A percentile compares a stretch with the other conserved stretches of the same genome.
Conservation (phyloP, 1,139 yeast species). For the Pneumocystis carinii region DNA sequence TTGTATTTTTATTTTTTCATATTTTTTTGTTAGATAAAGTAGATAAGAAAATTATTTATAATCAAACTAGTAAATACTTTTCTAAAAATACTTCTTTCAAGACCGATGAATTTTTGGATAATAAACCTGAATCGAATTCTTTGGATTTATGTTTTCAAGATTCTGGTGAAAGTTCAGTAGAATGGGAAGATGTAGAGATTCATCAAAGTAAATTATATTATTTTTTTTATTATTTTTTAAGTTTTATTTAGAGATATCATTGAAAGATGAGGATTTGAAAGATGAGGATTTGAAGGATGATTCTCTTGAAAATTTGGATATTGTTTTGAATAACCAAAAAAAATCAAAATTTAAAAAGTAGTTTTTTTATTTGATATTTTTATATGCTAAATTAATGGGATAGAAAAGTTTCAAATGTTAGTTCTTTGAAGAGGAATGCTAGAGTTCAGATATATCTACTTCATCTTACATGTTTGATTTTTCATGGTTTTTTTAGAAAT, state of each 20-base stretch:
- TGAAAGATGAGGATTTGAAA: background rate
- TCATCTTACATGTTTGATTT: slow-evolving; percentile 41
- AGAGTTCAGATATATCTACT: slow-evolving; percentile 45
- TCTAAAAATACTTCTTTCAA: background rate
- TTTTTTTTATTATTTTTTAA: background rate
- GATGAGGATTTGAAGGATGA: background rate
- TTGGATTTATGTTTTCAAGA: background rate
- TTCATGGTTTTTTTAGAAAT: slow-evolving; percentile 55
- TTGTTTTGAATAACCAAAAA: background rate
- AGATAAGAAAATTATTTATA: background rate
- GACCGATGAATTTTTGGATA: background rate
- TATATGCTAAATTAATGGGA: background rate
- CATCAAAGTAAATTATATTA: background rate
- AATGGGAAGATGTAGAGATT: background rate
- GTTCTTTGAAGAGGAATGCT: slow-evolving; percentile 34
- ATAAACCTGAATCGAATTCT: background rate
- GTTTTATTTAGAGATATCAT: background rate
- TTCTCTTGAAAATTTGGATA: background rate
- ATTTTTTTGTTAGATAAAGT: background rate
- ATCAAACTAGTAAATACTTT: background rate
- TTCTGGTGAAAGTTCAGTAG: background rate
- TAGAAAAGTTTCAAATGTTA: background rate
- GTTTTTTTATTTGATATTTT: background rate
- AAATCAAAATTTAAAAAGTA: background rate
- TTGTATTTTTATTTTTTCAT: background rate